Base-by-base conservation (phyloP, 2,329 filamentous ascomycete genomes). In the Fusarium hostae region DNA sequence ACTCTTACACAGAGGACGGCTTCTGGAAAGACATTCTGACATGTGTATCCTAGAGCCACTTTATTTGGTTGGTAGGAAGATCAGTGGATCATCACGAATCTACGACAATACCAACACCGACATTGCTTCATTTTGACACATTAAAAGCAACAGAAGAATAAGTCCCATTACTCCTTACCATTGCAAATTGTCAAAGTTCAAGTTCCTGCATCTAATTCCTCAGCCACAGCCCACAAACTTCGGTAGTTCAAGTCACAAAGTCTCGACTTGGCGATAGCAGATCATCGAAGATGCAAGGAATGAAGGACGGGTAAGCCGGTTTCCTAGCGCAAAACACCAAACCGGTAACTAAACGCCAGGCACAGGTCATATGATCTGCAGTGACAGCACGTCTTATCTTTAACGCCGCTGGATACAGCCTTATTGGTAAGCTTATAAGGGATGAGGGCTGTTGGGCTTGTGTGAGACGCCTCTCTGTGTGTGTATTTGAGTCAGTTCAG, bases 261-360 rank as follows among this genome's bases (percentile, higher is more conserved):
- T 35, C 60, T 63, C 24, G 60, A 44, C 56, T 52, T 51, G 44
- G 43, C 44, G 20, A 63, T n/a, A 22, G 43, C 18, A 59, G 20
- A 15, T 22, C 8, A 48, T 26, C 37, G 5, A 26, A 35, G 37
- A 9, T n/a, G 20, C 22, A 34, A 13, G 56, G 60, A 63, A 63
- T 63, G 60, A 28, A 43, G 35, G 35, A 26, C 26, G 16, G 32
- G 30, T 44, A 20, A 24, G 22, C 52, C 26, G 37, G 40, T 59
- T 12, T 45, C 51, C 24, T 40, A 59, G 48, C 12, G 22, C n/a
- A 59, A 15, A 57, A 35, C 37, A 22, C 12, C 32, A 30, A n/a
- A 41, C 57, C 20, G 18, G 45, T 32, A n/a, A 41, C 41, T 18
- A 47, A 24, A 34, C 26, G 32, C 20, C 32, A 34, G 32, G 47